Evolutionary conservation across 306 rosid genomes (phyloP).

Genomic region (Pachyrhizus erosus): DNA sequence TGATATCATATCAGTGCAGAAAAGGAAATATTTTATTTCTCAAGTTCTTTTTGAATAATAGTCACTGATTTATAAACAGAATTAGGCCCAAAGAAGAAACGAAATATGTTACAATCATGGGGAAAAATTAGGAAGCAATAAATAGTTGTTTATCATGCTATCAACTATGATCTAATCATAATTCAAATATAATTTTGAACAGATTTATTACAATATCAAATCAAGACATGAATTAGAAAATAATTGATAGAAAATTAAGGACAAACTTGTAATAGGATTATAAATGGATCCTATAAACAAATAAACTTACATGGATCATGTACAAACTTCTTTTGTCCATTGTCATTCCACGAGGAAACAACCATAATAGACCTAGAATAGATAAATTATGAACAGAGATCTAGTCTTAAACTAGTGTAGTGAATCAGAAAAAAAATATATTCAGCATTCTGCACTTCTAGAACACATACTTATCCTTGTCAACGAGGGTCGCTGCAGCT

Average conservation of each 20-base stretch:
- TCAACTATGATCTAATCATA: neutral
- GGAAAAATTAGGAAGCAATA: neutral
- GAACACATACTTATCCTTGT: conserved; percentile 85
- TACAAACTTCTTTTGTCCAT: conserved; percentile 96
- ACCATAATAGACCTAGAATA: conserved; percentile 89
- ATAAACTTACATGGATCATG: conserved; percentile 83
- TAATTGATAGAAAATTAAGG: neutral
- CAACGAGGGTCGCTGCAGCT: conserved; percentile 81
- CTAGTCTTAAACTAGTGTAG: neutral
- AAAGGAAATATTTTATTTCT: neutral
- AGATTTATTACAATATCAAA: neutral
- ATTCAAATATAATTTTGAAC: neutral
- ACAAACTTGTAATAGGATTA: neutral
- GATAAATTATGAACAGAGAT: conserved; percentile 31
- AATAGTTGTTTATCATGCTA: neutral
- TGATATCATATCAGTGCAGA: neutral
- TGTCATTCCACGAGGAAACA: conserved; percentile 98
- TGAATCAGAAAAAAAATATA: conserved; percentile 3
- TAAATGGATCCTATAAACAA: conserved; percentile 25
- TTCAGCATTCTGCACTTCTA: conserved; percentile 25
- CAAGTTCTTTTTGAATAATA: neutral
- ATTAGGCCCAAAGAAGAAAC: neutral
- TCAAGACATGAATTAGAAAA: neutral
- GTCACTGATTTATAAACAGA: neutral
- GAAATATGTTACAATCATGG: neutral